Conservation (phyloP, 371 early-diverging fungal genomes). For the Mortierella sp. region DNA sequence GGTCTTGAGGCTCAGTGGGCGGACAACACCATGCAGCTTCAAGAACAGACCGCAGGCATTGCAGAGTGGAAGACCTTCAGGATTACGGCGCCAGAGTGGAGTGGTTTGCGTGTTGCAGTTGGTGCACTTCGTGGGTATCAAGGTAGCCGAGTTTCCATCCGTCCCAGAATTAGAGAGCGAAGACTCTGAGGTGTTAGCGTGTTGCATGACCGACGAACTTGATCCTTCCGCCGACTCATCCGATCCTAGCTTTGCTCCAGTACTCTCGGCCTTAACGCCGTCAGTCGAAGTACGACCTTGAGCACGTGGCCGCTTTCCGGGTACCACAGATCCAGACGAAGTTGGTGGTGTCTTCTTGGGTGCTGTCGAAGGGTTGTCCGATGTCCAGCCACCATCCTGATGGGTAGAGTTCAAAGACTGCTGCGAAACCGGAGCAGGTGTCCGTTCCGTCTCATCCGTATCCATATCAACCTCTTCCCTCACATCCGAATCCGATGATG, state of each 20-base stretch:
- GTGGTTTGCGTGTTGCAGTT: constrained; percentile 95
- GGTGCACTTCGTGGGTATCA: constrained; percentile 75
- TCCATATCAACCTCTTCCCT: constrained; percentile 53
- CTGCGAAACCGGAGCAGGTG: constrained; percentile 15
- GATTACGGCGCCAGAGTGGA: constrained; percentile 96
- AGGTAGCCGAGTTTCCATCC: constrained; percentile 34
- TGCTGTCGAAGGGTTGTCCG: constrained; percentile 22
- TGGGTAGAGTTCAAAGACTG: constrained; percentile 13
- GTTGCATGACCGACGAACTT: constrained; percentile 29
- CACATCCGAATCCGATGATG: constrained; percentile 18
- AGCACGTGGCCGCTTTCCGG: constrained; percentile 52
- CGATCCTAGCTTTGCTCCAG: constrained; percentile 17
- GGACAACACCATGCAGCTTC: constrained; percentile 89
- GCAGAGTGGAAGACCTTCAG: constrained; percentile 75
- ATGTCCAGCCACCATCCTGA: constrained; percentile 32
- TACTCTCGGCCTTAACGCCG: constrained; percentile 23
- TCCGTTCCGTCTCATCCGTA: constrained; percentile 41
- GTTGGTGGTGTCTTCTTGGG: constrained; percentile 51
- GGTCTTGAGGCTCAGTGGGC: constrained; percentile 87
- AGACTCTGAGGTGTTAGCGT: constrained; percentile 35
- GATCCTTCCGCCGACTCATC: constrained; percentile 25
- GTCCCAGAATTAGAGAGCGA: constrained; percentile 29
- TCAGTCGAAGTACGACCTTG: constrained; percentile 46
- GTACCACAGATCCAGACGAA: constrained; percentile 43
- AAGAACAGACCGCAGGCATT: constrained; percentile 80